Evolutionary conservation across 352 stramenopile genomes (phyloP).

Genomic region (Pythium apleroticum): DNA sequence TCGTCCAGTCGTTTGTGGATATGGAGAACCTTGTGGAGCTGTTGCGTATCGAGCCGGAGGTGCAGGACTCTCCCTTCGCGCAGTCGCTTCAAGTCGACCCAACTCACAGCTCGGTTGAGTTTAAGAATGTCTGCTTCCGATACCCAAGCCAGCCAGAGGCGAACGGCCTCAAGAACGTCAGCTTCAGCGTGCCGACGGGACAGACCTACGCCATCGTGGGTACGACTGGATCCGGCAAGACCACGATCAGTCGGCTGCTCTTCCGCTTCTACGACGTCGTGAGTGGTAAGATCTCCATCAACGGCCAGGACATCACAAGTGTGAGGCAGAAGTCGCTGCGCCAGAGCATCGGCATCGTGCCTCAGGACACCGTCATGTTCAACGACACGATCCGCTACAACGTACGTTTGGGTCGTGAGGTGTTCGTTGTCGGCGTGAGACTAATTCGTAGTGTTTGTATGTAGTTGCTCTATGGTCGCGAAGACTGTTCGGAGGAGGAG

Average conservation of each 20-base stretch:
- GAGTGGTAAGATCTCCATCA: slow-evolving; percentile 77
- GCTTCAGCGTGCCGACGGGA: slow-evolving; percentile 60
- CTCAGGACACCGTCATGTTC: slow-evolving; percentile 97
- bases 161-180: slow-evolving; percentile 89
- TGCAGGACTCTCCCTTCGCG: slow-evolving; percentile 87
- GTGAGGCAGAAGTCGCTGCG: slow-evolving; percentile 91
- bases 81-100: slow-evolving; percentile 40
- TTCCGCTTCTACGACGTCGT: slow-evolving; percentile 97
- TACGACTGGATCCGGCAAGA: slow-evolving; percentile 91
- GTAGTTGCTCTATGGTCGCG: slow-evolving; percentile 91
- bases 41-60: slow-evolving; percentile 91
- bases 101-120: slow-evolving; percentile 74
- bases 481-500: slow-evolving; percentile 87
- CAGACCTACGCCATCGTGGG: slow-evolving; percentile 95
- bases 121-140: slow-evolving; percentile 91
- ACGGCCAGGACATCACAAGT: slow-evolving; percentile 87
- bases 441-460: not conserved
- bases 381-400: slow-evolving; percentile 97
- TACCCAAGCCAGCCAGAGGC: slow-evolving; percentile 87
- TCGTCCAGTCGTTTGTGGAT: slow-evolving; percentile 96
- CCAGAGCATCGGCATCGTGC: slow-evolving; percentile 92
- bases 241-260: slow-evolving; percentile 92
- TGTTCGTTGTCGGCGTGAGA: not conserved
- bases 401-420: slow-evolving; percentile 48
- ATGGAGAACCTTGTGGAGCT: slow-evolving; percentile 96